These are phyloP conservation scores for Quercus variabilis DNA, from an alignment of 306 rosid genomes.

Conservation along the genomic window DNA sequence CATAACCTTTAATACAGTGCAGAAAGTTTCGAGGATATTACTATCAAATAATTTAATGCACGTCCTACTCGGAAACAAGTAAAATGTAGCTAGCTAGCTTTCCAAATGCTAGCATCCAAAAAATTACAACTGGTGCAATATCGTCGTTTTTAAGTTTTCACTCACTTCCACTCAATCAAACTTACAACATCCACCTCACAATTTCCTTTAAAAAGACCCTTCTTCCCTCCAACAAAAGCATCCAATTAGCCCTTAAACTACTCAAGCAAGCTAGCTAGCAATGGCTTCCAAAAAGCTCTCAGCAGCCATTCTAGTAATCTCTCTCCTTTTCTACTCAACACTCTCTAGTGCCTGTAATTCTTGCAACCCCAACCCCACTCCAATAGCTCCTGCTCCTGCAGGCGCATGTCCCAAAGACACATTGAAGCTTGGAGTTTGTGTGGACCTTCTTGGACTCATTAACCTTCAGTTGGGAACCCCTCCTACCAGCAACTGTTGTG, in stretches of 20 bases:
- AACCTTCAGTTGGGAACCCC: slow-evolving; percentile 48
- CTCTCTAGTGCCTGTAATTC: slow-evolving; percentile 30
- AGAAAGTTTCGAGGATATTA: not conserved
- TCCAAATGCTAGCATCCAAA: slow-evolving; percentile 39
- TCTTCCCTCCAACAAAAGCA: not conserved
- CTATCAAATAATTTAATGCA: not conserved
- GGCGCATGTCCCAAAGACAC: slow-evolving; percentile 48
- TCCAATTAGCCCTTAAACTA: slow-evolving; percentile 1
- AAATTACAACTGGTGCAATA: slow-evolving; percentile 37
- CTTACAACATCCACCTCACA: slow-evolving; percentile 31
- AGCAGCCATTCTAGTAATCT: slow-evolving; percentile 43
- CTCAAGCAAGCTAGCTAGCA: not conserved
- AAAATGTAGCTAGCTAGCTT: not conserved
- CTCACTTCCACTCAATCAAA: slow-evolving; percentile 50
- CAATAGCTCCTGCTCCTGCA: not conserved
- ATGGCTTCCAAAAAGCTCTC: slow-evolving; percentile 50
- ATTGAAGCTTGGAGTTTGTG: slow-evolving; percentile 66
- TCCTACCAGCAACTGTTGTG: slow-evolving; percentile 52
- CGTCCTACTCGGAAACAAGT: not conserved
- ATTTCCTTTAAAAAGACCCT: slow-evolving; percentile 37
- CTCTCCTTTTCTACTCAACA: slow-evolving; percentile 46
- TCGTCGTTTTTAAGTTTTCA: slow-evolving; percentile 18
- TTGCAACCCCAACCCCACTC: slow-evolving; percentile 28
- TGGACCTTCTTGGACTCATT: slow-evolving; percentile 49
- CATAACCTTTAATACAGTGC: not conserved